Evolutionary conservation across 305 asterid species (phyloP).

Genomic region (Fraxinus nigra): DNA sequence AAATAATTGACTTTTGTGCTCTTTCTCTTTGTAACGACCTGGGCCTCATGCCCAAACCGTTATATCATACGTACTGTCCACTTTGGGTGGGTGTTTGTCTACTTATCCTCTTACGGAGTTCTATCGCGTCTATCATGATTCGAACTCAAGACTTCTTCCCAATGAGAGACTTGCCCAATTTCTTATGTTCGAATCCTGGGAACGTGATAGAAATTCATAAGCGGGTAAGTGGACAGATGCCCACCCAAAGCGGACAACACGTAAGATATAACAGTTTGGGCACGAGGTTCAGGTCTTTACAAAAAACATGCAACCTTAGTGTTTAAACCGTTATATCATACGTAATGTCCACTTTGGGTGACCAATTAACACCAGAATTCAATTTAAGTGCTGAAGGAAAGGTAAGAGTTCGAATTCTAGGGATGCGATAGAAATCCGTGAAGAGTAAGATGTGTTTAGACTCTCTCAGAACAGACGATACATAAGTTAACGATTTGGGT

Average conservation of each 20-base stretch:
- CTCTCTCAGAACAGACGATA: background rate
- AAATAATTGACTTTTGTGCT: background rate
- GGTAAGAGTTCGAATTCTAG: background rate
- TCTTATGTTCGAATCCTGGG: background rate
- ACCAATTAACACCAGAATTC: background rate
- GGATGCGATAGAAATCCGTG: background rate
- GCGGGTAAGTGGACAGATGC: background rate
- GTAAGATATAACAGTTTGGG: background rate
- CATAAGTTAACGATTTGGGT: background rate
- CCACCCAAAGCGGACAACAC: background rate
- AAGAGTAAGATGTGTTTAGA: background rate
- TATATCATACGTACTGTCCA: background rate
- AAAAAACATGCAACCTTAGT: background rate
- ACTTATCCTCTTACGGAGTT: background rate
- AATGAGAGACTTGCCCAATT: background rate
- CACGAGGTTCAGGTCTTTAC: background rate
- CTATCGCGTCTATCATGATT: too few species aligned
- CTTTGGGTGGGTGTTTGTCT: background rate
- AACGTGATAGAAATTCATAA: background rate
- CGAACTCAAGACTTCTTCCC: background rate
- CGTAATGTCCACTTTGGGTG: background rate
- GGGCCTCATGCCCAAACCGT: background rate
- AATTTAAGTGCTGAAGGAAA: background rate
- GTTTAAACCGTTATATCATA: background rate
- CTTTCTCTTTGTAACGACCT: background rate